A percentile compares a stretch with the other conserved stretches of the same genome.
phyloP scores from a whole-genome alignment of 2,329 filamentous ascomycete species.

The Alternaria viburni region DNA sequence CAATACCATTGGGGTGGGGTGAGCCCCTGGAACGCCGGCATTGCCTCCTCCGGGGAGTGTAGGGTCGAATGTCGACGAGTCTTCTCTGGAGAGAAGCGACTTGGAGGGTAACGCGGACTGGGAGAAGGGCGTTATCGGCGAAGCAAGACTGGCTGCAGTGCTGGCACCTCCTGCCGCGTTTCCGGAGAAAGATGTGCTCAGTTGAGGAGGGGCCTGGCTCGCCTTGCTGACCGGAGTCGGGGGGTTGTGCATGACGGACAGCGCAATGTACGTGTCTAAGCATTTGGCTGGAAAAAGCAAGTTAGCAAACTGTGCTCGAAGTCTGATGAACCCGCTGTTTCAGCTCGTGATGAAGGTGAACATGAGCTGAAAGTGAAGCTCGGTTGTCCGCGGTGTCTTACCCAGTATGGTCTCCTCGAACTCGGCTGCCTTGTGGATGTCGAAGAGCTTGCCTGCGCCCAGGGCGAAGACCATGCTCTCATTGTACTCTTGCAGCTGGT shows the following conservation, averaged over 20 bases:
- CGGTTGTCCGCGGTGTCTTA: constrained; percentile 45
- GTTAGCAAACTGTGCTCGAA: constrained; percentile 16
- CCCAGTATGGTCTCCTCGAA: constrained; percentile 99
- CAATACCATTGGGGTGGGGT: constrained; percentile 68
- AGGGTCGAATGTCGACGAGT: constrained; percentile 67
- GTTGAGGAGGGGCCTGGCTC: constrained; percentile 65
- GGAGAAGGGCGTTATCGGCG: constrained; percentile 93
- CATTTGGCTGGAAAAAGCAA: constrained; percentile 71
- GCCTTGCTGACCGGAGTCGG: constrained; percentile 56
- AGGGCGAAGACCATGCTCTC: constrained; percentile 99
- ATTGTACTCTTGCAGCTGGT: constrained; percentile 97
- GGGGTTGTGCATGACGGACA: constrained; percentile 68
- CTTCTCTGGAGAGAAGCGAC: constrained; percentile 86
- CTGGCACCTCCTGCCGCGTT: constrained; percentile 69
- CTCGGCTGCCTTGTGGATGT: constrained; percentile 87
- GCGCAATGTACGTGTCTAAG: constrained; percentile 93
- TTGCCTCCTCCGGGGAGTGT: constrained; percentile 63
- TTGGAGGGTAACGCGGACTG: constrained; percentile 93
- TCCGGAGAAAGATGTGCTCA: constrained; percentile 79
- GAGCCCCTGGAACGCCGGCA: constrained; percentile 59
- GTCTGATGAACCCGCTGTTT: background rate
- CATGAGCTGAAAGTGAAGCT: background rate
- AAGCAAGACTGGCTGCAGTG: constrained; percentile 72
- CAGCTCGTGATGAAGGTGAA: background rate
- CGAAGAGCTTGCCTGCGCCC: constrained; percentile 92